Conservation (phyloP, 106 monocot species). For the Platanthera guangdongensis region DNA sequence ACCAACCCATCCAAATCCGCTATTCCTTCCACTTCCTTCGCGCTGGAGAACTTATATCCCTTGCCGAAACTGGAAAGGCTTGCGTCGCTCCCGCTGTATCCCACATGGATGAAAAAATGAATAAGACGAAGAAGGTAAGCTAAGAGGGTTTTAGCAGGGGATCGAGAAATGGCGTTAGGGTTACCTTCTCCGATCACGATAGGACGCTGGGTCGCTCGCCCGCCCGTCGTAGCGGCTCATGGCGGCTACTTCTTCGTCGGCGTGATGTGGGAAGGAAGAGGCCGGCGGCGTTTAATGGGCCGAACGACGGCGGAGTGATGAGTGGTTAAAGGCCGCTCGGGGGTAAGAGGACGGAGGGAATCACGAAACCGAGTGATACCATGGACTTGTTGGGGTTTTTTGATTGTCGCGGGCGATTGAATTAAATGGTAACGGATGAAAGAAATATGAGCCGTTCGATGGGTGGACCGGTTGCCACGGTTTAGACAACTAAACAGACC, state of each 20-base stretch:
- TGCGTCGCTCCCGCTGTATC: constrained; percentile 21
- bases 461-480: neutral
- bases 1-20: constrained; percentile 64
- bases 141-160: neutral
- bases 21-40: constrained; percentile 21
- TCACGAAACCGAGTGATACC: neutral
- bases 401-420: neutral
- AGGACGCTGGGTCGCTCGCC: constrained; percentile 53
- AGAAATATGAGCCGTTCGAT: neutral
- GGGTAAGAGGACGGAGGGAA: neutral
- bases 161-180: neutral
- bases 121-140: neutral
- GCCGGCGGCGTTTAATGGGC: neutral
- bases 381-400: neutral
- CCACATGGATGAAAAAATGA: constrained; percentile 42
- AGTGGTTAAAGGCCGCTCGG: neutral
- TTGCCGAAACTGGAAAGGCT: constrained; percentile 28
- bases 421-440: neutral
- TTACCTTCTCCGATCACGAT: constrained; percentile 75
- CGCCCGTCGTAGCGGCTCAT: constrained; percentile 91
- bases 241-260: neutral
- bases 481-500: too few relatives aligned
- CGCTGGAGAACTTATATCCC: constrained; percentile 29
- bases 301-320: neutral
- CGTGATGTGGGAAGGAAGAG: neutral